phyloP scores from a whole-genome alignment of 1,139 yeast species.

The Zygoascus sp. region DNA sequence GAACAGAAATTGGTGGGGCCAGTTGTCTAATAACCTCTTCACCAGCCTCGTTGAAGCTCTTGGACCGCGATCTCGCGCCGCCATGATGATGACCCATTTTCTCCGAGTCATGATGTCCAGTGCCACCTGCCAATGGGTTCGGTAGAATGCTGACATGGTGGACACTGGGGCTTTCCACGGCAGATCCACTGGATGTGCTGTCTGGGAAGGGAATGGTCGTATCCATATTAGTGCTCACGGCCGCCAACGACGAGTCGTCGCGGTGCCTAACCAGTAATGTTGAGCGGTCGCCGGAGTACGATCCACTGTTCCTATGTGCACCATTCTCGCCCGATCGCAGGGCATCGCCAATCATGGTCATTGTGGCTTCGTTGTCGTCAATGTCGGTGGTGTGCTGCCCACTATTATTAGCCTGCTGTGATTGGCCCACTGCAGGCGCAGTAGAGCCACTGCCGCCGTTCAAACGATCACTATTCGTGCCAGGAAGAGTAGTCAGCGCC shows the following conservation, averaged over 20 bases:
- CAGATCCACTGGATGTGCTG: slow-evolving; percentile 1
- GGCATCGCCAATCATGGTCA: not conserved
- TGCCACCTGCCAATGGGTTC: not conserved
- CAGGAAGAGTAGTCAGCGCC: not conserved
- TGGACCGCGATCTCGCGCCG: slow-evolving; percentile 16
- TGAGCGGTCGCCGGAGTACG: slow-evolving; percentile 4
- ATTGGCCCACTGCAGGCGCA: not conserved
- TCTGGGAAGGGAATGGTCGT: not conserved
- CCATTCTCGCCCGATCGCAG: not conserved
- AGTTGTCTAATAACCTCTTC: slow-evolving; percentile 33
- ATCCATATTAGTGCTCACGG: not conserved
- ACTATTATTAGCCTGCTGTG: not conserved
- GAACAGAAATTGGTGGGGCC: slow-evolving; percentile 37
- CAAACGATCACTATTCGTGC: not conserved
- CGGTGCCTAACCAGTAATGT: slow-evolving; percentile 1
- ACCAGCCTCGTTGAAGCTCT: slow-evolving; percentile 24
- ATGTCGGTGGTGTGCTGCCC: not conserved
- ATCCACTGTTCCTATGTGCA: slow-evolving; percentile 8
- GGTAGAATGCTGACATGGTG: not conserved
- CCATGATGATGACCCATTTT: not conserved
- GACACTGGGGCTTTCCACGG: not conserved
- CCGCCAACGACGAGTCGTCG: not conserved
- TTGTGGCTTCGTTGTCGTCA: not conserved
- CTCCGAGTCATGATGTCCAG: not conserved
- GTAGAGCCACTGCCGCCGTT: not conserved